A percentile compares a stretch with the other conserved stretches of the same genome.
phyloP scores from a whole-genome alignment of 805 yeast species.

The Saturnispora gosingensis region DNA sequence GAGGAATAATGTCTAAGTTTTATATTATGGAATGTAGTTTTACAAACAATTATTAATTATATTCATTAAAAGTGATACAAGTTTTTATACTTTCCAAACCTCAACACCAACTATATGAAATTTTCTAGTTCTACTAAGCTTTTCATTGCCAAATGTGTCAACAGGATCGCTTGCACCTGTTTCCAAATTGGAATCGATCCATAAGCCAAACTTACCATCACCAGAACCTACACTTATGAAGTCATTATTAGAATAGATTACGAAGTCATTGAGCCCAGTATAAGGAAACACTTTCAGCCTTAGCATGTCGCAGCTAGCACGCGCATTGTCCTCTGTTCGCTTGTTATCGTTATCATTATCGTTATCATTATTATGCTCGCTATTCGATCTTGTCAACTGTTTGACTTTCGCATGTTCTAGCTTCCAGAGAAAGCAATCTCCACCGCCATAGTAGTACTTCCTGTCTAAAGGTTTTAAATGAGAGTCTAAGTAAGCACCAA shows the following conservation, averaged over 20 bases:
- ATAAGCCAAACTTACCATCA: conserved; percentile 84
- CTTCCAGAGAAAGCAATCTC: conserved; percentile 92
- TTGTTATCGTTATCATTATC: conserved; percentile 1
- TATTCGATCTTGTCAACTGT: conserved; percentile 14
- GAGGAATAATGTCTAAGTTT: neutral
- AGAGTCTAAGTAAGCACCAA: conserved; percentile 78
- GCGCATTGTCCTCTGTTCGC: neutral
- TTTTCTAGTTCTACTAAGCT: conserved; percentile 41
- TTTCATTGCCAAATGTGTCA: conserved; percentile 85
- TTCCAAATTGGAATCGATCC: conserved; percentile 67
- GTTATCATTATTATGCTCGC: neutral
- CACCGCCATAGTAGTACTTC: conserved; percentile 79
- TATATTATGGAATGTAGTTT: neutral
- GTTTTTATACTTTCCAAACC: conserved; percentile 58
- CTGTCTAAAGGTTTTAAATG: conserved; percentile 60
- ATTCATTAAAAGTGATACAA: neutral
- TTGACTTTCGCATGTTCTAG: conserved; percentile 37
- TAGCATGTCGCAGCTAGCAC: neutral
- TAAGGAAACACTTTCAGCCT: conserved; percentile 70
- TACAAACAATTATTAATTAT: neutral
- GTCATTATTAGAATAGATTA: conserved; percentile 69
- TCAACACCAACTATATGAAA: conserved; percentile 74
- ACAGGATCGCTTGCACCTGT: conserved; percentile 74
- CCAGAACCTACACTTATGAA: conserved; percentile 87
- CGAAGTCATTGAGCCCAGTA: conserved; percentile 81